Conservation (phyloP, 139 green algal genomes). For the Coelastrella sp. region DNA sequence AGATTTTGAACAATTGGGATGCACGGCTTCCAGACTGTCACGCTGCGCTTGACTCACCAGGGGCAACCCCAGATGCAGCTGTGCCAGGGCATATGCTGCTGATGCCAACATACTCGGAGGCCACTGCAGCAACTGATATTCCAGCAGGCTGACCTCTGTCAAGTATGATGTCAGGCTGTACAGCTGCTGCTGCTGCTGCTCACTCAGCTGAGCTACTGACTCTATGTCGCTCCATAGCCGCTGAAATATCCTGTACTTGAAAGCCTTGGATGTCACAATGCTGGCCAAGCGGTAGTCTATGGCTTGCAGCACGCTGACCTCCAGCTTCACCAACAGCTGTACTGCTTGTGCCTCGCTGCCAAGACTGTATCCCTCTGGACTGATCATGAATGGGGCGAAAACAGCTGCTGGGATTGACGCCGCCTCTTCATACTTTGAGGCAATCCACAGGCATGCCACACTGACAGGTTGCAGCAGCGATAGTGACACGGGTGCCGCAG, state of each 20-base stretch:
- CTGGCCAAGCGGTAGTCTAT: background rate
- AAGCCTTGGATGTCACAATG: background rate
- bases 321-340: constrained; percentile 20
- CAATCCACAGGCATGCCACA: constrained; percentile 36
- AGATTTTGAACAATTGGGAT: background rate
- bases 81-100: background rate
- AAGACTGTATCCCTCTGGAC: background rate
- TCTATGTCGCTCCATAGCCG: background rate
- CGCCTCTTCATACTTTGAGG: constrained; percentile 22
- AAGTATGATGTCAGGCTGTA: constrained; percentile 15
- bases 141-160: constrained; percentile 11
- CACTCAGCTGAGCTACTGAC: background rate
- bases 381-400: background rate
- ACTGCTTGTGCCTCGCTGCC: background rate
- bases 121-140: constrained; percentile 24
- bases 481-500: background rate
- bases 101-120: background rate
- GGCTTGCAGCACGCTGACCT: background rate
- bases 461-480: constrained; percentile 21
- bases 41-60: background rate
- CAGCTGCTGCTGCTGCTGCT: constrained; percentile 10
- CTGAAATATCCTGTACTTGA: background rate
- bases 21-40: background rate
- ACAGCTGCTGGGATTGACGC: background rate
- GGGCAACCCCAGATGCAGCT: constrained; percentile 10